Evolutionary conservation across 1,284 basidiomycete genomes (phyloP).

Genomic region (Sphagnurus paluster): DNA sequence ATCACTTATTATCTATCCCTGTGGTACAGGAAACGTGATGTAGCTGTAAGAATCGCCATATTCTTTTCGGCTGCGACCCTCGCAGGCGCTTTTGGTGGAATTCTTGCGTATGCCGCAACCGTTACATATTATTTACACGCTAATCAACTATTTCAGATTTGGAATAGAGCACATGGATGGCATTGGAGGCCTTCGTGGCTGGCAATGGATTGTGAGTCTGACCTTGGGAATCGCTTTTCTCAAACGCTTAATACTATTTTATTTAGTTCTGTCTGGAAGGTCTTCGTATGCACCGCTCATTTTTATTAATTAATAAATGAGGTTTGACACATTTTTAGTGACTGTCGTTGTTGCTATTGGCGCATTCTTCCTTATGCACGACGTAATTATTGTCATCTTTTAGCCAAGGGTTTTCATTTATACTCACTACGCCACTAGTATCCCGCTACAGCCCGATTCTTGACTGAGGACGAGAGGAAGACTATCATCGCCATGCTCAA

Average conservation of each 20-base stretch:
- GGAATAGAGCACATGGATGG: slow-evolving; percentile 43
- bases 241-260: slow-evolving; percentile 30
- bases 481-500: slow-evolving; percentile 37
- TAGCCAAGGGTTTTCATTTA: slow-evolving; percentile 1
- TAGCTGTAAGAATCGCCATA: slow-evolving; percentile 52
- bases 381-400: slow-evolving; percentile 26
- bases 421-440: slow-evolving; percentile 29
- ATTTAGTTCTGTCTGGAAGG: slow-evolving; percentile 31
- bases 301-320: background rate
- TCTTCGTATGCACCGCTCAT: slow-evolving; percentile 21
- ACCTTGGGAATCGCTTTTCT: background rate
- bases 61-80: slow-evolving; percentile 61
- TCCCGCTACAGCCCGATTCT: slow-evolving; percentile 47
- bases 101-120: slow-evolving; percentile 28
- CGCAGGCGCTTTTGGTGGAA: slow-evolving; percentile 41
- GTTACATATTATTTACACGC: background rate
- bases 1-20: slow-evolving; percentile 55
- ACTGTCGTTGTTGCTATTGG: slow-evolving; percentile 35
- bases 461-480: slow-evolving; percentile 37
- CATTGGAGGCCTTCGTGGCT: slow-evolving; percentile 39
- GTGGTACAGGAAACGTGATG: slow-evolving; percentile 53
- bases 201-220: slow-evolving; percentile 45
- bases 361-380: slow-evolving; percentile 38
- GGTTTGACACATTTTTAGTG: too few species aligned
- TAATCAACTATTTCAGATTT: slow-evolving; percentile 23